Conservation (phyloP, 2,329 filamentous ascomycete genomes). For the Alternaria rosae region DNA sequence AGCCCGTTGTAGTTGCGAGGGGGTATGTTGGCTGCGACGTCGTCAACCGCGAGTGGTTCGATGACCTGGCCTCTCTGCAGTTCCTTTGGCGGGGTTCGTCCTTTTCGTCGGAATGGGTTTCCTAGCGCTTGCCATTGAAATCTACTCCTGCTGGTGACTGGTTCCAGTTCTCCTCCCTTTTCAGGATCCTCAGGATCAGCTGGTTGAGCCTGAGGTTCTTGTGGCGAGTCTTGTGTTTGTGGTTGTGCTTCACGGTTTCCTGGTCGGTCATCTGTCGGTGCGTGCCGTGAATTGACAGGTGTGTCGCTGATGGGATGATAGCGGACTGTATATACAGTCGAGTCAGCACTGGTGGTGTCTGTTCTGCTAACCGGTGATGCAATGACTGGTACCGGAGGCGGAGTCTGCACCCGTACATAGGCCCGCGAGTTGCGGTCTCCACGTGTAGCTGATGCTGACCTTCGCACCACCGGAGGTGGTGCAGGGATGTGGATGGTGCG, state of each 20-base stretch:
- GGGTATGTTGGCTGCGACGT: constrained; percentile 45
- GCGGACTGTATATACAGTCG: constrained; percentile 69
- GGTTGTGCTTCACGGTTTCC: constrained; percentile 11
- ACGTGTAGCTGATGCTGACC: constrained; percentile 35
- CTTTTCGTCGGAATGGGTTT: constrained; percentile 66
- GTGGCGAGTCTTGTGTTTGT: constrained; percentile 4
- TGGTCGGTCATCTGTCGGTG: constrained; percentile 26
- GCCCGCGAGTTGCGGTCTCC: constrained; percentile 33
- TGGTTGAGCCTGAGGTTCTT: constrained; percentile 14
- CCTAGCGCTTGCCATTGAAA: constrained; percentile 60
- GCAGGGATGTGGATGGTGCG: constrained; percentile 44
- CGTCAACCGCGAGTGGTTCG: constrained; percentile 50
- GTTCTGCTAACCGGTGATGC: constrained; percentile 66
- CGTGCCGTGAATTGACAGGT: constrained; percentile 29
- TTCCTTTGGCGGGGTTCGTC: constrained; percentile 66
- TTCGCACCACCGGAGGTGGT: constrained; percentile 38
- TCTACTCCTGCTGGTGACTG: constrained; percentile 27
- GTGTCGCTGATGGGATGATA: constrained; percentile 64
- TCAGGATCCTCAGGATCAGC: constrained; percentile 37
- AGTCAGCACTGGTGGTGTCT: constrained; percentile 68
- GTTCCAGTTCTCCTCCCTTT: constrained; percentile 33
- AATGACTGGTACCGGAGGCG: constrained; percentile 54
- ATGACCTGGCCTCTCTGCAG: constrained; percentile 64
- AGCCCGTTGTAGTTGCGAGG: constrained; percentile 55
- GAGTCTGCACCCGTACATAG: constrained; percentile 43